phyloP scores from a whole-genome alignment of 257 asterid species.

The Petunia secreta region DNA sequence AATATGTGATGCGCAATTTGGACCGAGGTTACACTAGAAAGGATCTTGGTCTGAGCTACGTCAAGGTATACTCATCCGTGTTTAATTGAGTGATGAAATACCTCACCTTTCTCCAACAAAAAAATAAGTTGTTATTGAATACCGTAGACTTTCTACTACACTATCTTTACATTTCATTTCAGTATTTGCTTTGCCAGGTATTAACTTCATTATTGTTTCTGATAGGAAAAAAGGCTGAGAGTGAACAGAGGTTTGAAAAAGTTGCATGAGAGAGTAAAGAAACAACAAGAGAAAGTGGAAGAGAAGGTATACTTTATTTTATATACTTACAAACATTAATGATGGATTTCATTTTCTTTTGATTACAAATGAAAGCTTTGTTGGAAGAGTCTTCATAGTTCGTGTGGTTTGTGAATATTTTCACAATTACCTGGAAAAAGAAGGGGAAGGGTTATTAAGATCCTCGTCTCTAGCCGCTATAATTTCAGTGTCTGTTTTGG shows the following conservation, averaged over 20 bases:
- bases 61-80: slow-evolving; percentile 44
- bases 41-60: slow-evolving; percentile 69
- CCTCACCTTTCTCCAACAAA: not conserved
- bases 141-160: slow-evolving; percentile 1
- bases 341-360: not conserved
- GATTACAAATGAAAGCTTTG: not conserved
- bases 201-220: slow-evolving; percentile 31
- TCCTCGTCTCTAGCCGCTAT: not conserved
- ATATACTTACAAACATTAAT: not conserved
- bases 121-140: not conserved
- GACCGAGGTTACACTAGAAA: slow-evolving; percentile 73
- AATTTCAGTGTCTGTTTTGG: not conserved
- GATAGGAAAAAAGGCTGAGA: slow-evolving; percentile 62
- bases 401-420: not conserved
- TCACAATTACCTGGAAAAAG: not conserved
- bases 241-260: slow-evolving; percentile 56
- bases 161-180: not conserved
- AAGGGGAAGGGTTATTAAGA: not conserved
- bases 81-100: slow-evolving; percentile 5
- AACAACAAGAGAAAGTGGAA: slow-evolving; percentile 71
- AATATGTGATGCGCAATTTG: slow-evolving; percentile 75
- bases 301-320: slow-evolving; percentile 49
- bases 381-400: not conserved
- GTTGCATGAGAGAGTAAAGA: slow-evolving; percentile 63
- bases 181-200: not conserved